Evolutionary conservation across 345 rosid genomes (phyloP).

Genomic region (Luvunga scandens): DNA sequence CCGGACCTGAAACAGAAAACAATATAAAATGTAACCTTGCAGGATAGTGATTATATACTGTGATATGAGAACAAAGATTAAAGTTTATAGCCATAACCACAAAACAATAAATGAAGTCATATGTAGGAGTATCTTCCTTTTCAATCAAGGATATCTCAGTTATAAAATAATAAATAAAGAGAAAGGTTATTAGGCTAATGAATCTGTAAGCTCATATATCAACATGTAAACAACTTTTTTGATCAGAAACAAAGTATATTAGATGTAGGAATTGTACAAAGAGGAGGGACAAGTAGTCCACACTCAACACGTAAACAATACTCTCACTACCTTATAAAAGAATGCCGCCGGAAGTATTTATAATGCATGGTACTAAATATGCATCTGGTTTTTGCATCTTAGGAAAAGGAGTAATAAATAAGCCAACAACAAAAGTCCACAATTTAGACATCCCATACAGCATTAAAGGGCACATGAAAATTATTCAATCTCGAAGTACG

Average conservation of each 20-base stretch:
- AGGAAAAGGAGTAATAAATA: not conserved
- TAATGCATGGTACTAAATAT: not conserved
- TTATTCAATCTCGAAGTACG: not conserved
- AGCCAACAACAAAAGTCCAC: not conserved
- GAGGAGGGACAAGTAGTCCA: no score
- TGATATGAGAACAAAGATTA: not conserved
- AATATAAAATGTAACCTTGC: constrained; percentile 7
- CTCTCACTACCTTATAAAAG: no score
- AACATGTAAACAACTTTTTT: not conserved
- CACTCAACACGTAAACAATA: not conserved
- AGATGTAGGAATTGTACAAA: no score
- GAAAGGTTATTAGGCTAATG: not conserved
- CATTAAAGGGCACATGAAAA: not conserved
- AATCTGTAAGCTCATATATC: not conserved
- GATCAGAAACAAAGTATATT: no score
- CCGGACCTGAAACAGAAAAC: constrained; percentile 53
- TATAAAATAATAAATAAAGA: not conserved
- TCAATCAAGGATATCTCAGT: not conserved
- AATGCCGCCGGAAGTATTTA: not conserved
- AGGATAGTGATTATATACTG: not conserved
- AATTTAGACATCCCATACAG: not conserved
- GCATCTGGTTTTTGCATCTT: not conserved
- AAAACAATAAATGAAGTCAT: not conserved
- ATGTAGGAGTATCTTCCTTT: not conserved
- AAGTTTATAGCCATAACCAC: not conserved